Conservation (phyloP, 202 grass and related monocot species). For the Carex arenaria region DNA sequence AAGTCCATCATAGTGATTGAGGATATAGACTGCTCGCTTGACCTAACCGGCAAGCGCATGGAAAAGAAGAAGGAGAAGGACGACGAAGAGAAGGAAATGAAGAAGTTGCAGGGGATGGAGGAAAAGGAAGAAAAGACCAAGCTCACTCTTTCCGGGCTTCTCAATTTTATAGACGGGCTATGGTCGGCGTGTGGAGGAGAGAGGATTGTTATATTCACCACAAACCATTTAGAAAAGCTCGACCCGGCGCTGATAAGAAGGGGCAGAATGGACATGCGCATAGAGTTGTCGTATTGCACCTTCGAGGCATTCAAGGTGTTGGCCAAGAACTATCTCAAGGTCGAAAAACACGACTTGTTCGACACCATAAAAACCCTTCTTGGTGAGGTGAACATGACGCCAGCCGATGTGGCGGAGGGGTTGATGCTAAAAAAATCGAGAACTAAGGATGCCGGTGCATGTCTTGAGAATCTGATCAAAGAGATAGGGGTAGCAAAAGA, state of each 20-base stretch:
- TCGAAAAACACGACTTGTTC: conserved; percentile 21
- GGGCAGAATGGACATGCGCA: conserved; percentile 60
- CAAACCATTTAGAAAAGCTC: conserved; percentile 34
- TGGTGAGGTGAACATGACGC: conserved; percentile 15
- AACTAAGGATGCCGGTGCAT: not conserved
- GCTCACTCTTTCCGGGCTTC: conserved; percentile 38
- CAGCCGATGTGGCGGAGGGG: conserved; percentile 34
- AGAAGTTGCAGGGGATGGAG: not conserved
- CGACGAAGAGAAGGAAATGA: not conserved
- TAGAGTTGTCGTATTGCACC: conserved; percentile 52
- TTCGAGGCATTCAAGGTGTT: conserved; percentile 34
- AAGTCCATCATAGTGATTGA: conserved; percentile 38
- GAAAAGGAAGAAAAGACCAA: not conserved
- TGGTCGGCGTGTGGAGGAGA: conserved; percentile 39
- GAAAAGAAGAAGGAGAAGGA: conserved; percentile 20
- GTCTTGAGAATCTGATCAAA: conserved; percentile 21
- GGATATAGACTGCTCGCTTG: conserved; percentile 39
- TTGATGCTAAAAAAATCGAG: conserved; percentile 29
- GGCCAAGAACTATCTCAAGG: conserved; percentile 26
- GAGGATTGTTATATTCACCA: conserved; percentile 51
- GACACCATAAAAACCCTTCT: not conserved
- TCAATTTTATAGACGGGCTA: conserved; percentile 45
- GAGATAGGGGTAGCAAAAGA: not conserved
- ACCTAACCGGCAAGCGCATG: conserved; percentile 34
- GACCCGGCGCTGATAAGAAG: conserved; percentile 46